Conservation (phyloP, 2,329 filamentous ascomycete genomes). For the Curvularia sp. region DNA sequence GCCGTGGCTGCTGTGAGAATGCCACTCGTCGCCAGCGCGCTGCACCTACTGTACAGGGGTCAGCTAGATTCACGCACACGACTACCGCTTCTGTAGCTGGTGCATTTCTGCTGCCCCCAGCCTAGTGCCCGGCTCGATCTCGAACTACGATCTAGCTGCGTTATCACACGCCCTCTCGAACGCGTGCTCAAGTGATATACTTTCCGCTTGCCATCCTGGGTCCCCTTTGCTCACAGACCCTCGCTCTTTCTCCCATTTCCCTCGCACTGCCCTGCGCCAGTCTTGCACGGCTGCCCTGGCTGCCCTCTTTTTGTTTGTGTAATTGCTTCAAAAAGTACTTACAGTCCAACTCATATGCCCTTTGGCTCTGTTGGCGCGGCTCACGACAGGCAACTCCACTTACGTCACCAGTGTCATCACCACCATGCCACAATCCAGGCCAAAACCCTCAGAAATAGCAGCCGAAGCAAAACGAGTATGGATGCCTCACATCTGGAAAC, state of each 20-base stretch:
- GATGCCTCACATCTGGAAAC: constrained; percentile 68
- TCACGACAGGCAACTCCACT: constrained; percentile 10
- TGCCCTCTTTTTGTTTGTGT: constrained; percentile 15
- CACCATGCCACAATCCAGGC: constrained; percentile 64
- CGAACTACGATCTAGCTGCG: constrained; percentile 39
- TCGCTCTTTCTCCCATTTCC: constrained; percentile 17
- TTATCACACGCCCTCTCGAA: constrained; percentile 39
- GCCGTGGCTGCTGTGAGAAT: constrained; percentile 24
- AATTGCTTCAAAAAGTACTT: constrained; percentile 10
- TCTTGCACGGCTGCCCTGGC: constrained; percentile 4
- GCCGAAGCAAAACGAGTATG: constrained; percentile 74
- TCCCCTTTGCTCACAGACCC: constrained; percentile 15
- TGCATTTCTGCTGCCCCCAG: constrained; percentile 29
- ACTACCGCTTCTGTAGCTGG: constrained; percentile 40
- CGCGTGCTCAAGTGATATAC: constrained; percentile 39
- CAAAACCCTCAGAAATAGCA: constrained; percentile 73
- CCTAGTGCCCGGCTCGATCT: constrained; percentile 41
- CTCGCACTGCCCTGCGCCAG: constrained; percentile 16
- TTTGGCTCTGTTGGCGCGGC: constrained; percentile 2
- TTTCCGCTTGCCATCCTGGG: constrained; percentile 30
- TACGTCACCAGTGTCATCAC: constrained; percentile 4
- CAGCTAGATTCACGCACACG: constrained; percentile 38
- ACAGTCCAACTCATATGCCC: background rate
- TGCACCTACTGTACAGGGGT: constrained; percentile 32
- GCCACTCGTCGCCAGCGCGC: constrained; percentile 32